These are phyloP conservation scores for Fibroporia radiculosa DNA, from an alignment of 768 basidiomycete species.

Conservation along the genomic window DNA sequence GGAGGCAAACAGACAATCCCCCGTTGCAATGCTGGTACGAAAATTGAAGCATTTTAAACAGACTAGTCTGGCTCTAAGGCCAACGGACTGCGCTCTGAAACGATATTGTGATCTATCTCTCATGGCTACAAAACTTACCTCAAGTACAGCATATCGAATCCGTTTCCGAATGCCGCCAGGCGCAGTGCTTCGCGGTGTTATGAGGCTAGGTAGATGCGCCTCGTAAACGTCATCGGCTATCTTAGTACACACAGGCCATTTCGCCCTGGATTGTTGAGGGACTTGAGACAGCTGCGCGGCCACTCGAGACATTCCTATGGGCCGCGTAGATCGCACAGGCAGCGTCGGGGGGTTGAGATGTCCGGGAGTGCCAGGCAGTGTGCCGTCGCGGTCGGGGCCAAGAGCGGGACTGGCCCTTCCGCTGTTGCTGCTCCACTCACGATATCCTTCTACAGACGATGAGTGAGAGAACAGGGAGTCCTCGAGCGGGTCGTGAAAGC, in stretches of 20 bases:
- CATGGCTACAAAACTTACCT: slow-evolving; percentile 58
- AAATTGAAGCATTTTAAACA: neutral
- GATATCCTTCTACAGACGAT: slow-evolving; percentile 68
- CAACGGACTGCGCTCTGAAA: no score
- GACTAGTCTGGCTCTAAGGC: slow-evolving; percentile 7
- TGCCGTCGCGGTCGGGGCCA: slow-evolving; percentile 11
- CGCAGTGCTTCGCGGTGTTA: slow-evolving; percentile 67
- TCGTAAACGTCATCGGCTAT: slow-evolving; percentile 63
- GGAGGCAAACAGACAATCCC: no score
- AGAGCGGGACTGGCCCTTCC: slow-evolving; percentile 46
- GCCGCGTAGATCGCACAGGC: slow-evolving; percentile 61
- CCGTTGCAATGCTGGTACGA: no score
- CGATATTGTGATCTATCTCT: no score
- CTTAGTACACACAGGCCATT: slow-evolving; percentile 33
- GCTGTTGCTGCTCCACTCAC: slow-evolving; percentile 60
- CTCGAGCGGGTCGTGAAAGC: slow-evolving; percentile 88
- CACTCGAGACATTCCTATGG: slow-evolving; percentile 44
- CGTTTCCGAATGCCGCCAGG: slow-evolving; percentile 59
- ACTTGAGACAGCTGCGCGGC: slow-evolving; percentile 20
- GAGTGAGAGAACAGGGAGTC: slow-evolving; percentile 83
- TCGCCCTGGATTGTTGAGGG: slow-evolving; percentile 13
- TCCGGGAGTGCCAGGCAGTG: slow-evolving; percentile 19
- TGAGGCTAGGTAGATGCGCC: slow-evolving; percentile 62
- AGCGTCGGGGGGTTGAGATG: slow-evolving; percentile 22
- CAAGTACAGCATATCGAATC: slow-evolving; percentile 79